Percentiles rank a stretch among this genome's conserved stretches.
Conservation (phyloP, 768 basidiomycete species). For the Sporobolomyces roseus region DNA sequence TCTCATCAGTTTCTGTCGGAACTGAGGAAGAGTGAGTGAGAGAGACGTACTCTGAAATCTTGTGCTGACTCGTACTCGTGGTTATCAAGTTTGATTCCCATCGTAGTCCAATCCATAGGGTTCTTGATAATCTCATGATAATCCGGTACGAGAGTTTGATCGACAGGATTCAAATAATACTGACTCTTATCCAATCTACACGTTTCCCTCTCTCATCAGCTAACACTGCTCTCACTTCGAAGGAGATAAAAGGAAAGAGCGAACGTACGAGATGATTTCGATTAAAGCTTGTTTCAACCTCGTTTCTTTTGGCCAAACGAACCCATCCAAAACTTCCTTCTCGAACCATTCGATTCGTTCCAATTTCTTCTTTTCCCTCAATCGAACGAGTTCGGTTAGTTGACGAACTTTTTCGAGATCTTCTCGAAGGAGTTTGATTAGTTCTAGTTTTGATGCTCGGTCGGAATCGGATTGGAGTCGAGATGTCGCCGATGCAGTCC, state of each 20-base stretch:
- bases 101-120: constrained; percentile 90
- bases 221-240: too few relatives aligned
- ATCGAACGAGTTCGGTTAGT: constrained; percentile 64
- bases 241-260: too few relatives aligned
- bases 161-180: constrained; percentile 74
- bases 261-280: constrained; percentile 63
- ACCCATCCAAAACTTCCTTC: constrained; percentile 57
- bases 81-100: constrained; percentile 84
- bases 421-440: constrained; percentile 62
- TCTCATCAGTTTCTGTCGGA: neutral
- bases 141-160: constrained; percentile 70
- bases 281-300: constrained; percentile 64
- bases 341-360: constrained; percentile 65
- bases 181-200: constrained; percentile 50
- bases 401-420: constrained; percentile 72
- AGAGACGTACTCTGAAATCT: constrained; percentile 57
- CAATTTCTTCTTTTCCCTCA: constrained; percentile 77
- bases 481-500: constrained; percentile 73
- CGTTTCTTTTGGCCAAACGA: constrained; percentile 65
- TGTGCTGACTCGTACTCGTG: constrained; percentile 74
- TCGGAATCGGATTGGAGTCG: constrained; percentile 73
- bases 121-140: constrained; percentile 83
- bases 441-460: constrained; percentile 70
- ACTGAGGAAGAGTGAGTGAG: neutral
- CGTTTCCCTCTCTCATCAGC: too few relatives aligned